A percentile compares a stretch with the other conserved stretches of the same genome.
These are phyloP conservation scores for Citrus trifoliata DNA, from an alignment of 345 rosid genomes.

Conservation along the genomic window DNA sequence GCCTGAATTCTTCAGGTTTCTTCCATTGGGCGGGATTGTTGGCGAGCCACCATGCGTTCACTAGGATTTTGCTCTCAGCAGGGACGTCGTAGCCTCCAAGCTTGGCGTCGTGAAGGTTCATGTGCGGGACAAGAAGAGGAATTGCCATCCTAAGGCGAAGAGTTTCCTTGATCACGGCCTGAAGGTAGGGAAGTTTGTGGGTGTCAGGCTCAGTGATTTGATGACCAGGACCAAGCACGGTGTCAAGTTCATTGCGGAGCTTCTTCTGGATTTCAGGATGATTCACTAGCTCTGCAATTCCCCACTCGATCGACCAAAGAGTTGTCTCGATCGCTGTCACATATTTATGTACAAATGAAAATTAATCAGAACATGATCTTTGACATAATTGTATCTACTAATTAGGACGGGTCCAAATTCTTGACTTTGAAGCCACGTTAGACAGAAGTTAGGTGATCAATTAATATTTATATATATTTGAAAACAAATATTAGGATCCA, in stretches of 20 bases:
- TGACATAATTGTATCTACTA: no score
- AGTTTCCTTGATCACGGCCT: conserved; percentile 93
- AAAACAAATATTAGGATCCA: no score
- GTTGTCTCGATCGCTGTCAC: conserved; percentile 93
- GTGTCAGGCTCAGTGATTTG: conserved; percentile 89
- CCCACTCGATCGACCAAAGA: conserved; percentile 97
- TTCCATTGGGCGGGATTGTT: conserved; percentile 90
- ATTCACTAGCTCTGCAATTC: conserved; percentile 89
- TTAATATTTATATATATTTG: no score
- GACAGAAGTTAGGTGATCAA: no score
- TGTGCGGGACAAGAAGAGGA: conserved; percentile 96
- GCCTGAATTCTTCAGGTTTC: conserved; percentile 87
- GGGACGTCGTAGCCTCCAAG: conserved; percentile 84
- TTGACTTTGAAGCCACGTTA: no score
- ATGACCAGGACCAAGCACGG: conserved; percentile 61
- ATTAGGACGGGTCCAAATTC: no score
- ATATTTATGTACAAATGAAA: no score
- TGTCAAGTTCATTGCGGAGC: conserved; percentile 73
- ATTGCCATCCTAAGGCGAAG: conserved; percentile 92
- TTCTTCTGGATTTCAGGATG: conserved; percentile 80
- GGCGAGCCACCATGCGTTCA: conserved; percentile 97
- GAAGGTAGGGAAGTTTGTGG: conserved; percentile 77
- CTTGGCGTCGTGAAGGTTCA: conserved; percentile 95
- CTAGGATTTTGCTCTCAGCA: conserved; percentile 92
- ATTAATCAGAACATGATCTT: no score